These are phyloP conservation scores for Monosporozyma siamensis DNA, from an alignment of 805 yeast species.

Conservation along the genomic window DNA sequence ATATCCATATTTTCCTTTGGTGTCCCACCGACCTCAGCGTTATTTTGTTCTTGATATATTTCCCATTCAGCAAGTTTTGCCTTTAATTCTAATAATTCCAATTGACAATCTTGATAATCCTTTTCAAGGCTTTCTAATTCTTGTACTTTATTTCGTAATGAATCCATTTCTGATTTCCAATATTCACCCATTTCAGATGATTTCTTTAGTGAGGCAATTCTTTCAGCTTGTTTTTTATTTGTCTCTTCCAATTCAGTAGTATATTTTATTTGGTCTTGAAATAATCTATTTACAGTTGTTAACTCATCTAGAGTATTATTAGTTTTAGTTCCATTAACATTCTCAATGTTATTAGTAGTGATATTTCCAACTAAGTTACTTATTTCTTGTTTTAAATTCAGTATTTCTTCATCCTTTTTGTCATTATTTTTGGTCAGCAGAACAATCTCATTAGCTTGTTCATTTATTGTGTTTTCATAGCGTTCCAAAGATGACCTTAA, in stretches of 20 bases:
- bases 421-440: constrained; percentile 14
- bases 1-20: background rate
- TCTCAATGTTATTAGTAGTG: constrained; percentile 23
- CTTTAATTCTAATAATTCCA: constrained; percentile 41
- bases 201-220: constrained; percentile 39
- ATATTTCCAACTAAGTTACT: constrained; percentile 29
- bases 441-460: constrained; percentile 17
- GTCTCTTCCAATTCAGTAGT: constrained; percentile 42
- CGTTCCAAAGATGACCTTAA: constrained; percentile 14
- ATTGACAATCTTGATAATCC: constrained; percentile 38
- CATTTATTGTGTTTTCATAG: constrained; percentile 20
- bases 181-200: constrained; percentile 17
- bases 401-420: constrained; percentile 21
- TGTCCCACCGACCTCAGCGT: constrained; percentile 1
- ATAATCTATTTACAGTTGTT: constrained; percentile 27
- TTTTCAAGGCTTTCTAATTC: constrained; percentile 37
- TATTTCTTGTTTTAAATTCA: constrained; percentile 17
- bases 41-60: constrained; percentile 29
- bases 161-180: constrained; percentile 23
- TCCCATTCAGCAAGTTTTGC: constrained; percentile 42
- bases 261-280: constrained; percentile 37
- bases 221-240: constrained; percentile 43
- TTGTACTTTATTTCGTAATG: constrained; percentile 34
- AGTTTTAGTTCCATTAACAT: constrained; percentile 17
- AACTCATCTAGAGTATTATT: constrained; percentile 30